A percentile compares a stretch with the other conserved stretches of the same genome.
These are phyloP conservation scores for Talaromyces pinophilus DNA, from an alignment of 2,329 filamentous ascomycete genomes.

Conservation along the genomic window DNA sequence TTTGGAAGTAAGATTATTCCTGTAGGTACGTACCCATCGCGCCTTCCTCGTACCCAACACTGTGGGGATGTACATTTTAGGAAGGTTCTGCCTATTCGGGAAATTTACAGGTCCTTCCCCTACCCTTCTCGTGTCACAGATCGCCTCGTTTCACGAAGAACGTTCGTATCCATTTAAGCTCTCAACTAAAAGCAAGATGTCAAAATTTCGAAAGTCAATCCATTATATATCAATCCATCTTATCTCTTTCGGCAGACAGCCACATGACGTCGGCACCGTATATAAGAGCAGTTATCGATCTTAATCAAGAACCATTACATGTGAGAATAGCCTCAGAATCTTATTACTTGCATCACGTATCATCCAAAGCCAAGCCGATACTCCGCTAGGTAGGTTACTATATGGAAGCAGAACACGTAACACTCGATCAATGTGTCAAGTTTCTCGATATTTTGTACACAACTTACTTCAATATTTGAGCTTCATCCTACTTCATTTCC, in stretches of 20 bases:
- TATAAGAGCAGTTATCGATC: neutral
- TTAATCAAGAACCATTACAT: neutral
- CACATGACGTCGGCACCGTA: neutral
- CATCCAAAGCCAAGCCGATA: neutral
- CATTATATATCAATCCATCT: neutral
- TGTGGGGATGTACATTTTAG: conserved; percentile 3
- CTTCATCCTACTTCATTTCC: neutral
- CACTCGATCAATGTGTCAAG: neutral
- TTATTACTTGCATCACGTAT: neutral
- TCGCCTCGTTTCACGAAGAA: neutral
- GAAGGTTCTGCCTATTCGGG: conserved; percentile 12
- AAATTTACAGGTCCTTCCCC: neutral
- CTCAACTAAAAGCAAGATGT: neutral
- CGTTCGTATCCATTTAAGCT: neutral
- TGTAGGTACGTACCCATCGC: neutral
- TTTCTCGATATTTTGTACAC: neutral
- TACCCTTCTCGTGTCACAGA: neutral
- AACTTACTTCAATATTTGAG: neutral
- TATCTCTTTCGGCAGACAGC: neutral
- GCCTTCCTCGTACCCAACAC: neutral
- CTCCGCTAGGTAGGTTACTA: neutral
- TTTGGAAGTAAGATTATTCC: no score
- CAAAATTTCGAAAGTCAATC: neutral
- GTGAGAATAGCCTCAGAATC: neutral
- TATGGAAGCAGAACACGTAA: neutral